phyloP scores from a whole-genome alignment of 352 stramenopile genomes.

The Thraustochytrium sp. region DNA sequence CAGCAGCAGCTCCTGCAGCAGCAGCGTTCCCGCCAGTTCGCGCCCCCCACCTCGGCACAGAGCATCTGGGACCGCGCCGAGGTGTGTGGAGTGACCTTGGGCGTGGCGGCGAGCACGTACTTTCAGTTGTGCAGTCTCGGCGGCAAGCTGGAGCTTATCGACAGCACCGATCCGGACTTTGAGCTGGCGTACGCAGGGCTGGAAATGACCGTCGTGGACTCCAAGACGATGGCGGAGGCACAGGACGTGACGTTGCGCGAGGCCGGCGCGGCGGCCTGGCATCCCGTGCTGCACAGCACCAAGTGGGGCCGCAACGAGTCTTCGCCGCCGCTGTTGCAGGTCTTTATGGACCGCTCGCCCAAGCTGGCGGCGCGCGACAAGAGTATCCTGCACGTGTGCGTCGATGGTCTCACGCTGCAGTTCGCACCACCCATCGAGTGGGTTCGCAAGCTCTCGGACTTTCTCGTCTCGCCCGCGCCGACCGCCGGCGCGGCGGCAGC shows the following conservation, averaged over 20 bases:
- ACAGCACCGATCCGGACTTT: background rate
- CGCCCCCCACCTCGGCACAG: too few relatives aligned
- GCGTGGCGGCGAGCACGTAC: background rate
- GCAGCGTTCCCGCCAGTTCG: too few relatives aligned
- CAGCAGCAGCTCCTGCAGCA: too few relatives aligned
- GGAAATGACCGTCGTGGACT: background rate
- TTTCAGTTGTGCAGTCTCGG: slow-evolving; percentile 5
- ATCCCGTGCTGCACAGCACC: slow-evolving; percentile 31
- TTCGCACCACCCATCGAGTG: background rate
- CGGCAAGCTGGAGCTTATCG: background rate
- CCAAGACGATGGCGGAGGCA: slow-evolving; percentile 17
- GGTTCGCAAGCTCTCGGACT: background rate
- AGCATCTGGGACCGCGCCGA: background rate
- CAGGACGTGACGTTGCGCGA: background rate
- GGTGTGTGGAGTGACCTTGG: background rate
- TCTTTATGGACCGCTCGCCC: background rate
- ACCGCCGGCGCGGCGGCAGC: background rate
- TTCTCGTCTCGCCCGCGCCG: background rate
- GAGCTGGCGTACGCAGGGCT: slow-evolving; percentile 1
- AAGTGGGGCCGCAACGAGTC: slow-evolving; percentile 7
- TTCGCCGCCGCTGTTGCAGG: background rate
- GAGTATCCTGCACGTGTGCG: background rate
- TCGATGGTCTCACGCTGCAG: slow-evolving; percentile 18
- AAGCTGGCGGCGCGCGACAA: background rate
- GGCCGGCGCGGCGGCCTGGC: background rate